Evolutionary conservation across 2,329 filamentous ascomycete species (phyloP), one percentile per base, ranked within the genome.

Genomic region (Trichoderma sp.): DNA sequence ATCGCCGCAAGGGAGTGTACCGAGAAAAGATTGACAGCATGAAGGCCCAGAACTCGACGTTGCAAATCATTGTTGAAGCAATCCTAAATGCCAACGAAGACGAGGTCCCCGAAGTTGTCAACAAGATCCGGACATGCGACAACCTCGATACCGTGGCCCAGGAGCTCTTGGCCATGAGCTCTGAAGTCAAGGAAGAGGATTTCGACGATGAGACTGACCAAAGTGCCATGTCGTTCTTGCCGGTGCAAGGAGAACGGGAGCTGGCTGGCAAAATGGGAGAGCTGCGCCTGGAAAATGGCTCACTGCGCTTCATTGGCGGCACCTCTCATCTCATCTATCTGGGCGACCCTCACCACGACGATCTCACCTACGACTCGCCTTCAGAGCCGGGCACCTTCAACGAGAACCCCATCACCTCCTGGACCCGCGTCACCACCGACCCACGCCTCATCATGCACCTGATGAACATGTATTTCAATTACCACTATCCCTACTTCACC

Each of bases 401-500:
- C 70, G 88, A 91, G 63, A 87, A 95, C 70, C 90, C 93, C 4
- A 85, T 96, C 66, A 89, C 88, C 24, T 94, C 91, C 66, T 99
- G 96, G 96, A 97, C 95, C 0, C 87, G 85, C 18, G 93, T 97
- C 56, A 97, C 93, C 1, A 84, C 89, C 61, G 93, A 97, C 77
- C 85, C 89, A 28, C 87, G 91, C 66, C 84, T 97, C 56, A 89
- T 97, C 73, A 87, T 90, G 18, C 95, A 97, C 79, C 87, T 99
- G 21, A 88, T 99, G 77, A 95, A 94, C 75, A 94, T 98, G 92
- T 99, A 99, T 81, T 98, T 98, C 81, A 93, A 90, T 74, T 98
- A 95, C 91, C 96, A 98, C 79, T 98, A 98, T 79, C 90, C 94
- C 21, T 98, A 96, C 80, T 99, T 98, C 78, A 95, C 94, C 4